Conservation (phyloP, 371 early-diverging fungal genomes). For the Mortierella sp. region DNA sequence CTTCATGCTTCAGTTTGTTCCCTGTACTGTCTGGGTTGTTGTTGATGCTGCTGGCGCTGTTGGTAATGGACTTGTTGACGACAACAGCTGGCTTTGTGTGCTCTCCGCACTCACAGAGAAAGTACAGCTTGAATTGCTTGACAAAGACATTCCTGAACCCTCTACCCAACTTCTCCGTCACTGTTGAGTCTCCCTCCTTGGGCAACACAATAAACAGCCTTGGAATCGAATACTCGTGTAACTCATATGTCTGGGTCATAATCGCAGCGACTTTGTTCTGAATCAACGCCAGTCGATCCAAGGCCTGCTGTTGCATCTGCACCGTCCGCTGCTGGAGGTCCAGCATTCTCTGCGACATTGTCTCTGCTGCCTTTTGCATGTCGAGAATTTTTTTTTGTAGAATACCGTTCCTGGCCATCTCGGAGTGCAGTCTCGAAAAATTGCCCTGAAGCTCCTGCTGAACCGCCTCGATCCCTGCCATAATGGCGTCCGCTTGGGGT, state of each 20-base stretch:
- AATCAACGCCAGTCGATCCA: constrained; percentile 7
- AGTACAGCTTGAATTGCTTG: constrained; percentile 9
- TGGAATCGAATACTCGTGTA: constrained; percentile 21
- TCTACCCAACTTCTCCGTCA: background rate
- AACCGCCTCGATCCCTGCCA: background rate
- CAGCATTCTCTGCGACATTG: background rate
- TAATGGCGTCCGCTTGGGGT: background rate
- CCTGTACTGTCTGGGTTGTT: background rate
- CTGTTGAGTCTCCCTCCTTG: background rate
- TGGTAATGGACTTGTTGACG: background rate
- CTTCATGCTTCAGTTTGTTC: constrained; percentile 12
- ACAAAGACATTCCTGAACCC: background rate
- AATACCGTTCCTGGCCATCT: background rate
- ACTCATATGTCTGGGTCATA: constrained; percentile 12
- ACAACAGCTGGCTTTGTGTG: constrained; percentile 1
- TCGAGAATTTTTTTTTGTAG: constrained; percentile 1
- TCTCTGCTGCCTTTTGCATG: background rate
- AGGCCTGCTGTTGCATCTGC: constrained; percentile 11
- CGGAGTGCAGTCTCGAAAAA: background rate
- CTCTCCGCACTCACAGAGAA: constrained; percentile 26
- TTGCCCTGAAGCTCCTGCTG: background rate
- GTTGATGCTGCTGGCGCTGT: background rate
- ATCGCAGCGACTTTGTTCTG: constrained; percentile 4
- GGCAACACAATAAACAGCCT: constrained; percentile 24
- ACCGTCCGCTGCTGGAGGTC: background rate